Base-by-base conservation (phyloP, 2,329 filamentous ascomycete species). In the Elsinoe fawcettii region DNA sequence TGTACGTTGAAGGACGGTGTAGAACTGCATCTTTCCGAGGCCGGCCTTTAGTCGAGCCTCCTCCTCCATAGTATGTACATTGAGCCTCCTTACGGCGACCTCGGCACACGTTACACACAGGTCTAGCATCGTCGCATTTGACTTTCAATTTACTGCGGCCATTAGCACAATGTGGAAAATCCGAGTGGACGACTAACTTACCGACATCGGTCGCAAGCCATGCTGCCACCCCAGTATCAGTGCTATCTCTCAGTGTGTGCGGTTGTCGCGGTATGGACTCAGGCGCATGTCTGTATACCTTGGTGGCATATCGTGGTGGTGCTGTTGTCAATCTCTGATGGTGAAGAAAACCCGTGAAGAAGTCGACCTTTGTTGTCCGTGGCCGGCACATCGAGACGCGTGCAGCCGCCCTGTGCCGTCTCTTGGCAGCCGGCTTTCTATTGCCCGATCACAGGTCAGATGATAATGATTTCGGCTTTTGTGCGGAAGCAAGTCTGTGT, bases 151-250 rank as follows among this genome's bases (percentile, higher is more conserved):
- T 20, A 9, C 54, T 56, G 18, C 7, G 8, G 14, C 5, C 16
- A 20, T 37, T 18, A 54, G 22, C 18, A 25, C 20, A 1, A 2
- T 14, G 34, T 16, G 8, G 20, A 23, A 25, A 12, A 18, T 22
- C 11, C 18, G 22, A 18, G 14, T 7, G 25, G 36, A 23, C 5
- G 9, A 18, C 20, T 8, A 2, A 37, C 54, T 46, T 36, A 46
- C 54, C 54, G 39, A 22, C 54, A 56, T 32, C 54, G 23, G 23
- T 56, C 54, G 43, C 54, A 56, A 16, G 54, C 54, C 54, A 56
- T 56, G 3, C 16, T 39, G 14, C 14, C 18, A 2, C 18, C 23
- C 20, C 14, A n/a, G n/a, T n/a, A n/a, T n/a, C n/a, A n/a, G n/a
- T n/a, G n/a, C n/a, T n/a, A n/a, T n/a, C n/a, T n/a, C n/a, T n/a